Evolutionary conservation across 2,329 filamentous ascomycete species (phyloP), one percentile per base, ranked within the genome.

Genomic region (Rugonectria rugulosa): DNA sequence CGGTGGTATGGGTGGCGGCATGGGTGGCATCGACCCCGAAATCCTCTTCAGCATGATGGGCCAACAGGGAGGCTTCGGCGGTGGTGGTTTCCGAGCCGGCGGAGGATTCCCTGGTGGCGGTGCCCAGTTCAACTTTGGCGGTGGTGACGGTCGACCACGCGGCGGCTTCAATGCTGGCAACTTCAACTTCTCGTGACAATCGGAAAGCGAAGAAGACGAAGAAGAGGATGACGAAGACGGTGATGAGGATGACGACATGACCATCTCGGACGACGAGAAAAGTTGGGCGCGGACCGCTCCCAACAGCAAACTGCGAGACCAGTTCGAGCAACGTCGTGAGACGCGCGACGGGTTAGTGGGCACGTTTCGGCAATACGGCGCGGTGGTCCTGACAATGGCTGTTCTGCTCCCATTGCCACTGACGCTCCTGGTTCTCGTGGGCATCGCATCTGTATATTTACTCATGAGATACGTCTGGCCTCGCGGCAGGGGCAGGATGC

Each of bases 1-100:
- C 42, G 81, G 83, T 69, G 83, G 82, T 66, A 91, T 92, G 77
- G 73, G 73, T 27, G 85, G 85, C 37, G 88, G 86, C 36, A 86
- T 87, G 77, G 82, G 84, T 68, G 83, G 82, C 68, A 91, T 93
- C 70, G 88, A 91, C 70, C 88, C 88, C 17, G 89, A 91, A 73
- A 88, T 92, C 62, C 78, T 93, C 21, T 92, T 92, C 78, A 91
- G 88, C 75, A 92, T 92, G 88, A 92, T 92, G 88, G 89, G 89
- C 55, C 81, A 82, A 63, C 84, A 85, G 60, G 84, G 79, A 20
- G 80, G 80, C 37, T 83, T 83, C 43, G 81, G 82, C 31, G 81
- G 81, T 26, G 80, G 82, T 29, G 80, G 80, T 34, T 81, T 80
- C 64, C 79, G 82, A 41, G 77, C 75, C 43, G 77, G 77, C 36